Base-by-base conservation (phyloP, 345 rosid genomes). In the Eucalyptus erythrocorys region DNA sequence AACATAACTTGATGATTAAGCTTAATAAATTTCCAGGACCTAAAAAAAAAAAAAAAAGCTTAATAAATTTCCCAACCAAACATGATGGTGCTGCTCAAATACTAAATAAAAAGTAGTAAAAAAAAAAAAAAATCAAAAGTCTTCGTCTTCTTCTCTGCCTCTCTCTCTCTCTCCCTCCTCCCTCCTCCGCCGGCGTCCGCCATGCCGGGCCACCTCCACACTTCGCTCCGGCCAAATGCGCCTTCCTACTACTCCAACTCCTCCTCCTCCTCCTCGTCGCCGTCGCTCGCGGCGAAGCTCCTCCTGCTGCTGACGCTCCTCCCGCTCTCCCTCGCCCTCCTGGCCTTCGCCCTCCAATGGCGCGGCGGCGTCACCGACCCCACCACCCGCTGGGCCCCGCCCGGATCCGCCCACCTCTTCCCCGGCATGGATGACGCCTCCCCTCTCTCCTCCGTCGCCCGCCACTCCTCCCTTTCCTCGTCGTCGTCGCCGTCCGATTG, bases 281-380 rank as follows among this genome's bases (percentile, higher is more conserved):
- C 92, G 24, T 92, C 97, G 32, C 93, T 94, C 81, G 66, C 93
- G 30, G 94, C 97, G 13, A 94, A 90, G 93, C 95, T 98, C 19
- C 93, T 96, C 81, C 94, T 96, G 71, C 97, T 96, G 80, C 95
- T 96, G 86, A 96, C 99, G 40, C 87, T 96, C 88, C 98, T 96
- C 86, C 98, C 99, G 14, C 93, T 96, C 85, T 95, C 99, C 71
- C 97, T 97, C 50, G 98, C 99, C 27, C 94, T 94, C 89, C 92
- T 97, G 87, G 99, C 99, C 79, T 97, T 97, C 87, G 80, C 92
- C 89, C 99, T 97, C 90, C 98, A 96, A 92, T 97, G 99, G 99
- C 96, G 95, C 86, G 99, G 98, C 64, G 97, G 93, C 24, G 89
- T 96, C 32, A 86, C 92, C 88, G 98, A 95, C 90, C 98, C 98